Percentiles rank a stretch among this genome's conserved stretches.
These are phyloP conservation scores for Syzygium aromaticum DNA, from an alignment of 345 rosid species.

Conservation along the genomic window DNA sequence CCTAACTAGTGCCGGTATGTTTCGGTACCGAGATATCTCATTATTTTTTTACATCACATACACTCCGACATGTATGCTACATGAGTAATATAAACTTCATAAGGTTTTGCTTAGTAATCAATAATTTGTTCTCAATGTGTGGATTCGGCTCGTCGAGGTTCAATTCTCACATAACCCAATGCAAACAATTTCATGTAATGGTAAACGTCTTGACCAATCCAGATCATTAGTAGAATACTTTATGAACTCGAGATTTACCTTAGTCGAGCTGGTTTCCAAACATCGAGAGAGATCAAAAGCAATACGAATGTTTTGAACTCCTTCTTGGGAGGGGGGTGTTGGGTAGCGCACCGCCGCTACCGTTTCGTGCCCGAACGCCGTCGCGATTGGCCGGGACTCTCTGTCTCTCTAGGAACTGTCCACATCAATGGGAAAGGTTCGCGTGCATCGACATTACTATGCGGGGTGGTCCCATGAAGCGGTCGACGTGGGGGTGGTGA, in stretches of 20 bases:
- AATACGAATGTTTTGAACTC: not conserved
- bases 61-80: not conserved
- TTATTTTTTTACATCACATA: too few species aligned
- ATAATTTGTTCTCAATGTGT: not conserved
- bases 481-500: not conserved
- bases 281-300: not conserved
- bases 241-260: not conserved
- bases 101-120: not conserved
- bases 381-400: not conserved
- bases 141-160: not conserved
- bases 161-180: not conserved
- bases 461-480: not conserved
- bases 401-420: not conserved
- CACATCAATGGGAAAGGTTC: not conserved
- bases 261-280: not conserved
- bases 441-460: not conserved
- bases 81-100: not conserved
- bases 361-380: not conserved
- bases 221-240: not conserved
- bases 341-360: not conserved
- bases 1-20: not conserved
- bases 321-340: not conserved
- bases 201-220: not conserved
- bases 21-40: not conserved
- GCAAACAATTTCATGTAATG: too few species aligned